Conservation (phyloP, 2,329 filamentous ascomycete genomes). For the Ramichloridium luteum region DNA sequence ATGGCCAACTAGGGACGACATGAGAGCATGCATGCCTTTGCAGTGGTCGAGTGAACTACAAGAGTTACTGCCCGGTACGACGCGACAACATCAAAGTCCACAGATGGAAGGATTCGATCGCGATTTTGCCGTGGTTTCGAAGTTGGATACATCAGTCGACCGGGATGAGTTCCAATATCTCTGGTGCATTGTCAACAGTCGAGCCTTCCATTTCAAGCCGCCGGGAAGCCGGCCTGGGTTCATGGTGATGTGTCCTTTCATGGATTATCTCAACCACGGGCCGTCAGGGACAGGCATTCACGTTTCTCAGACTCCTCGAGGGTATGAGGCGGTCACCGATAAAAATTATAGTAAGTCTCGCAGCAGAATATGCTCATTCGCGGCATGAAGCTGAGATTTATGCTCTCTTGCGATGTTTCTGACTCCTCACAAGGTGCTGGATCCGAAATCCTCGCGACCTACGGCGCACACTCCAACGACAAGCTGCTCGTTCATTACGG, state of each 20-base stretch:
- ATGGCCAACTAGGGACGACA: constrained; percentile 51
- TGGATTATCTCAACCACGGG: constrained; percentile 57
- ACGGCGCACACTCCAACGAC: constrained; percentile 60
- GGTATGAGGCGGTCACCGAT: constrained; percentile 45
- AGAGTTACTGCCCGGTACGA: constrained; percentile 27
- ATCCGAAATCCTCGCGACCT: constrained; percentile 59
- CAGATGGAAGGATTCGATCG: constrained; percentile 20
- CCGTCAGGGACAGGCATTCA: constrained; percentile 31
- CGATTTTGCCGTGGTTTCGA: constrained; percentile 11
- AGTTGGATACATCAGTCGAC: neutral
- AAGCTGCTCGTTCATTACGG: constrained; percentile 58
- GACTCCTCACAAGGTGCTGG: no score
- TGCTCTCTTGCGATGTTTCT: no score
- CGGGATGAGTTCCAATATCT: constrained; percentile 38
- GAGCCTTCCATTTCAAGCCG: constrained; percentile 47
- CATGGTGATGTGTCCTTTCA: constrained; percentile 58
- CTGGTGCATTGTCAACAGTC: constrained; percentile 50
- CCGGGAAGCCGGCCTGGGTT: constrained; percentile 41
- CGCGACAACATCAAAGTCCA: constrained; percentile 21
- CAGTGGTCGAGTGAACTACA: constrained; percentile 38
- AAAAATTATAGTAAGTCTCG: constrained; percentile 34
- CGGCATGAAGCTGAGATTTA: no score
- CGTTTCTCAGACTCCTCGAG: constrained; percentile 38
- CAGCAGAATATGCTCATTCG: no score
- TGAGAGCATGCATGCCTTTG: constrained; percentile 46